Percentiles rank a stretch among this genome's conserved stretches.
These are phyloP conservation scores for Aspergillus fumigatus DNA, from an alignment of 2,329 filamentous ascomycete genomes.

Conservation along the genomic window DNA sequence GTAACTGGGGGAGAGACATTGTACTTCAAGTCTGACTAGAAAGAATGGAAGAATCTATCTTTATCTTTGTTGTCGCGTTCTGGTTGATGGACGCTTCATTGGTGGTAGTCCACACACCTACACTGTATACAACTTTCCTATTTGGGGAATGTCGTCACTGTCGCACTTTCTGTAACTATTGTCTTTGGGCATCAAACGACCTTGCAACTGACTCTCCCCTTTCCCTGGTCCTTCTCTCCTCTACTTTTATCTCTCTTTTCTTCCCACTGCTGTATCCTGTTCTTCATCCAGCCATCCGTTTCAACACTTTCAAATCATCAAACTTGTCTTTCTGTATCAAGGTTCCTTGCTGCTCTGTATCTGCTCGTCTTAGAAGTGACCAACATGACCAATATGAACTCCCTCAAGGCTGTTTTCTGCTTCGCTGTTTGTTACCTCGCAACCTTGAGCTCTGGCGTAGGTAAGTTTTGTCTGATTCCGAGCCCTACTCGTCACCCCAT, in stretches of 20 bases:
- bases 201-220: neutral
- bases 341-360: neutral
- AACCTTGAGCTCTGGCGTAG: slow-evolving; percentile 8
- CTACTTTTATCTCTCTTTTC: neutral
- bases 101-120: neutral
- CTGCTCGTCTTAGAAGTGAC: neutral
- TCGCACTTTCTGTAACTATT: neutral
- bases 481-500: neutral
- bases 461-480: slow-evolving; percentile 14
- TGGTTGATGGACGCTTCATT: neutral
- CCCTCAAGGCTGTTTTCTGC: slow-evolving; percentile 14
- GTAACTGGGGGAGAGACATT: neutral
- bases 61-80: neutral
- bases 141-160: neutral
- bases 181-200: neutral
- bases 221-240: neutral
- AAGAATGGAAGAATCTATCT: neutral
- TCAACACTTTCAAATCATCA: neutral
- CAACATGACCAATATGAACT: slow-evolving; percentile 10
- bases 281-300: slow-evolving; percentile 2
- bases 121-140: neutral
- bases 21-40: neutral
- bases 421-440: slow-evolving; percentile 19
- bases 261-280: neutral
- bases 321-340: neutral